Percentiles rank a stretch among this genome's conserved stretches.
These are phyloP conservation scores for Ceratocystis cubensis DNA, from an alignment of 2,329 filamentous ascomycete species.

Conservation along the genomic window DNA sequence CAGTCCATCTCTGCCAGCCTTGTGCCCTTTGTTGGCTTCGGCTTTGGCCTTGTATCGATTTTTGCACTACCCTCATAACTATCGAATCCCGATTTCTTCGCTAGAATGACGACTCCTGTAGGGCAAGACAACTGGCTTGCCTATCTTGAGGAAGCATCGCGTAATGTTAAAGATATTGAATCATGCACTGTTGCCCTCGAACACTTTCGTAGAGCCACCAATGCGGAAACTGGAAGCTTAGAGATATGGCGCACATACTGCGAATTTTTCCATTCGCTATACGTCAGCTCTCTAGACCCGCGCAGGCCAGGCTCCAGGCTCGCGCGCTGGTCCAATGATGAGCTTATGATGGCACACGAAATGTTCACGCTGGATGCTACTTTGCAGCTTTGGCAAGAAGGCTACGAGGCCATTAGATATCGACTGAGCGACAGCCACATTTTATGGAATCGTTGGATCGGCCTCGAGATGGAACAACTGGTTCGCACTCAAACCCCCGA, in stretches of 20 bases:
- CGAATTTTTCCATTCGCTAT: slow-evolving; percentile 63
- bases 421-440: slow-evolving; percentile 64
- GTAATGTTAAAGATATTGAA: slow-evolving; percentile 49
- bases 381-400: slow-evolving; percentile 58
- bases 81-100: neutral
- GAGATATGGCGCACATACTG: slow-evolving; percentile 67
- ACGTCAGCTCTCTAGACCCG: slow-evolving; percentile 29
- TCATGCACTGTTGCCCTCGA: slow-evolving; percentile 59
- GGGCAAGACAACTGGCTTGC: slow-evolving; percentile 69
- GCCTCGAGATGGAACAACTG: slow-evolving; percentile 57
- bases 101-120: slow-evolving; percentile 37
- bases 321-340: slow-evolving; percentile 47
- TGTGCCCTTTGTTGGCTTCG: neutral
- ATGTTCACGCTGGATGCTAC: slow-evolving; percentile 57
- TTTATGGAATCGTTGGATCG: slow-evolving; percentile 68
- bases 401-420: slow-evolving; percentile 58
- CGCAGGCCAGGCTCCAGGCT: slow-evolving; percentile 14
- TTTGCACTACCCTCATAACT: neutral
- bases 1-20: neutral
- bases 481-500: slow-evolving; percentile 41
- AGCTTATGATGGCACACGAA: slow-evolving; percentile 55
- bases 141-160: slow-evolving; percentile 59
- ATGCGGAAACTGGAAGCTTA: slow-evolving; percentile 60
- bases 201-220: slow-evolving; percentile 55
- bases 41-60: slow-evolving; percentile 2